A percentile compares a stretch with the other conserved stretches of the same genome.
phyloP scores from a whole-genome alignment of 768 basidiomycete genomes.

The Hortiboletus flavorubellus region DNA sequence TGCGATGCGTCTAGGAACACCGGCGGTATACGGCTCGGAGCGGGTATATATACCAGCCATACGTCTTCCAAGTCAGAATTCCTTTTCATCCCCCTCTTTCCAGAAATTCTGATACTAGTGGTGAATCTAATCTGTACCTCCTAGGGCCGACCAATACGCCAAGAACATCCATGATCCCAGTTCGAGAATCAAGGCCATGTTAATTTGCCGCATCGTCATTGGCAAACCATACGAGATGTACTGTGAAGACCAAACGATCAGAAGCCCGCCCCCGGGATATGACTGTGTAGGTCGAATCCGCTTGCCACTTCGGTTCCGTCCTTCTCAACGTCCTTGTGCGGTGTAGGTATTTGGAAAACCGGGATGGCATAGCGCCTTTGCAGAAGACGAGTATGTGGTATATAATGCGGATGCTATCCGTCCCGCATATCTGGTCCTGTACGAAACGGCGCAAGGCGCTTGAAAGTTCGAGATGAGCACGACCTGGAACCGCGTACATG shows the following conservation, averaged over 20 bases:
- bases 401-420: constrained; percentile 26
- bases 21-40: constrained; percentile 21
- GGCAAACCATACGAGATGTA: constrained; percentile 6
- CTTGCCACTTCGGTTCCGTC: too few species aligned
- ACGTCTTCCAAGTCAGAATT: constrained; percentile 23
- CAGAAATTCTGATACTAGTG: background rate
- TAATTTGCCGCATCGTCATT: constrained; percentile 24
- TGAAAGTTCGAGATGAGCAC: background rate
- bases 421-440: constrained; percentile 24
- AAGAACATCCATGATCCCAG: constrained; percentile 3
- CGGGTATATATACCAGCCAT: constrained; percentile 23
- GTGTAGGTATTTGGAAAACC: constrained; percentile 17
- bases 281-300: constrained; percentile 20
- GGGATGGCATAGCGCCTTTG: constrained; percentile 9
- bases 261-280: constrained; percentile 14
- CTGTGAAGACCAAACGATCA: constrained; percentile 11
- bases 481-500: background rate
- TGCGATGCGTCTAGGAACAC: background rate
- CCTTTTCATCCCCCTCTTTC: background rate
- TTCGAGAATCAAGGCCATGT: constrained; percentile 17
- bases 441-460: background rate
- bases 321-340: background rate
- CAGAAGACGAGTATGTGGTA: constrained; percentile 25
- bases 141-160: constrained; percentile 22
- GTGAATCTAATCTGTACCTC: background rate